phyloP scores from a whole-genome alignment of 1,284 basidiomycete genomes.

The Fomitopsis palustris region DNA sequence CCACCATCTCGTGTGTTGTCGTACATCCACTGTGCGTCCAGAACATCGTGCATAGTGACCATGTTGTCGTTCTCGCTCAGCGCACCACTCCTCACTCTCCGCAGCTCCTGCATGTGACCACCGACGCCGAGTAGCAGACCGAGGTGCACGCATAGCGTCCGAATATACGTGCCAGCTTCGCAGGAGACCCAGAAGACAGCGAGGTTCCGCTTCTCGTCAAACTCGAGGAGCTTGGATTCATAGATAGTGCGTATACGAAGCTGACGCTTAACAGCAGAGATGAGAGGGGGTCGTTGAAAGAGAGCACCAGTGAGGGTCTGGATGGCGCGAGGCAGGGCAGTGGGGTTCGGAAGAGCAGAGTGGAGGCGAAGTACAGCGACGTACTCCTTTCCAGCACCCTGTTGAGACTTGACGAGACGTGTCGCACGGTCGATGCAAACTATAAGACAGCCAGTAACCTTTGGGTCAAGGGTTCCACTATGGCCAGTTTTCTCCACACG shows the following conservation, averaged over 20 bases:
- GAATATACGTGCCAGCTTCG: conserved; percentile 98
- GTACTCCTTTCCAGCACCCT: conserved; percentile 99
- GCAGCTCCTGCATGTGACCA: conserved; percentile 99
- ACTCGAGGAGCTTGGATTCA: conserved; percentile 94
- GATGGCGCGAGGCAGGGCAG: conserved; percentile 87
- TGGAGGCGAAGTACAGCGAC: conserved; percentile 96
- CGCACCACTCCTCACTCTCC: conserved; percentile 93
- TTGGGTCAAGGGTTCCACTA: conserved; percentile 97
- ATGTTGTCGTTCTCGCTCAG: conserved; percentile 98
- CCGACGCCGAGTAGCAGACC: conserved; percentile 95
- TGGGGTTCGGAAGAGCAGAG: conserved; percentile 75
- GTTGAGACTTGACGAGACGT: conserved; percentile 97
- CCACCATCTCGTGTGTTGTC: conserved; percentile 96
- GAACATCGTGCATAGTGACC: conserved; percentile 99
- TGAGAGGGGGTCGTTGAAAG: conserved; percentile 98
- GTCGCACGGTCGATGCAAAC: conserved; percentile 99
- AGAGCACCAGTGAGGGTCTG: conserved; percentile 98
- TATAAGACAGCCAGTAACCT: conserved; percentile 98
- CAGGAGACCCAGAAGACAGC: conserved; percentile 99
- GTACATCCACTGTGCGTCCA: conserved; percentile 99
- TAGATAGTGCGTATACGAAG: conserved; percentile 97
- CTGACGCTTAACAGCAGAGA: conserved; percentile 99
- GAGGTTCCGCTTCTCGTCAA: conserved; percentile 96
- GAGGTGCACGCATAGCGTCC: conserved; percentile 96
- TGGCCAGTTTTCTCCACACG: conserved; percentile 98